phyloP scores from a whole-genome alignment of 306 rosid genomes.

The Cucurbita maxima region DNA sequence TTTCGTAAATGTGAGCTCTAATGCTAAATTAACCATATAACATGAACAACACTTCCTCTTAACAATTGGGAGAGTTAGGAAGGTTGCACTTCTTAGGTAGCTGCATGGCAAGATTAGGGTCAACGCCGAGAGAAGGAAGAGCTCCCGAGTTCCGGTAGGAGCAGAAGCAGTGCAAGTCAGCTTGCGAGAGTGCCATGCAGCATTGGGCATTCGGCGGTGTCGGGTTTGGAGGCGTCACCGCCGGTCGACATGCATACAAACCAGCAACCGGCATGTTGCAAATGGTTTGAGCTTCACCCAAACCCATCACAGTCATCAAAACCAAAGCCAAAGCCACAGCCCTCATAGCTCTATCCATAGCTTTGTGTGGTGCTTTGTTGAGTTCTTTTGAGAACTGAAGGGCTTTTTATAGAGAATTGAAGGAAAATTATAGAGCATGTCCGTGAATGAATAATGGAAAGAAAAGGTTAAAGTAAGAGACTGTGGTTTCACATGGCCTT shows the following conservation, averaged over 20 bases:
- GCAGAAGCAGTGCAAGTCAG: constrained; percentile 40
- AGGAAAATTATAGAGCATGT: not conserved
- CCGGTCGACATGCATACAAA: constrained; percentile 29
- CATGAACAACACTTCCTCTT: not conserved
- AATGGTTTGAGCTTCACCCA: constrained; percentile 16
- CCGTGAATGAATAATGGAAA: not conserved
- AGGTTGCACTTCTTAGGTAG: constrained; percentile 42
- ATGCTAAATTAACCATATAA: not conserved
- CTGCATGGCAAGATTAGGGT: constrained; percentile 39
- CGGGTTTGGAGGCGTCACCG: constrained; percentile 42
- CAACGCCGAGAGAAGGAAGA: constrained; percentile 46
- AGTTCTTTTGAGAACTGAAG: not conserved
- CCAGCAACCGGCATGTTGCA: constrained; percentile 29
- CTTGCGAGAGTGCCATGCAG: constrained; percentile 24
- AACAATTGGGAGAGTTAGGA: constrained; percentile 33
- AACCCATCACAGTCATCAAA: not conserved
- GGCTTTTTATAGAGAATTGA: not conserved
- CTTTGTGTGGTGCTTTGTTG: not conserved
- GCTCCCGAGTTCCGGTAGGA: constrained; percentile 28
- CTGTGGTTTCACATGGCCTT: not conserved
- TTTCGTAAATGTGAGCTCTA: not conserved
- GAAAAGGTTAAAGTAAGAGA: not conserved
- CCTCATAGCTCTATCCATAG: not conserved
- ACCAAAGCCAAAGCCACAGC: not conserved
- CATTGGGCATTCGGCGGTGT: constrained; percentile 16